Base-by-base conservation (phyloP, 2,329 filamentous ascomycete species). In the Colletotrichum sublineola region DNA sequence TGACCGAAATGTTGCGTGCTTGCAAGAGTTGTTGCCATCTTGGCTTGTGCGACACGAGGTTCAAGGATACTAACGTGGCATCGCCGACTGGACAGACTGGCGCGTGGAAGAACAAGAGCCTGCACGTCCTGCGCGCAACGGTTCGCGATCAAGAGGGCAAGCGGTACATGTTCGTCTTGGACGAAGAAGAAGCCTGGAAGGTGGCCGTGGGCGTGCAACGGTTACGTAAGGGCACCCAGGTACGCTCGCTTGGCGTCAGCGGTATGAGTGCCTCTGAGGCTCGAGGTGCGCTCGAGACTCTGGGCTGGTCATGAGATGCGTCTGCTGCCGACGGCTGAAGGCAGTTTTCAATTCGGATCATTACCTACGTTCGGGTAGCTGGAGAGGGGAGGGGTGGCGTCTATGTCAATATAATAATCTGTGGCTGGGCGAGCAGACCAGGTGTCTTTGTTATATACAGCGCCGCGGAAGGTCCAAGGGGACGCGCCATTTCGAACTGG, bases 171-270 rank as follows among this genome's bases (percentile, higher is more conserved):
- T 92, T 93, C 77, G 86, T 93, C 12, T 81, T 93, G 44, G 84
- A 86, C 52, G 90, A 92, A 77, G 86, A 89, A 73, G 91, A 93
- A 79, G 87, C 86, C 38, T 93, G 91, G 91, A 93, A 93, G 85
- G 83, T 93, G 33, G 85, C 89, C 1, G 83, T 88, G 46, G 90
- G 89, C 2, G 78, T 93, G 75, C 88, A 91, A 79, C 85, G 88
- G 56, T 80, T 93, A 76, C 83, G 90, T 64, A 86, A 86, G 66
- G 90, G 91, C 6, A 87, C 87, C 3, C 89, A 91, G 79, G 88
- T 87, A 42, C 84, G 89, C 65, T 86, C 88, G 69, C 82, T 92
- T 57, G 89, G 88, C 6, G 86, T 92, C 42, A 85, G 87, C 68
- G 85, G 86, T 56, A 87, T 92, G 83, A 82, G 85, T 60, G 81